These are phyloP conservation scores for Rubroboletus satanas DNA, from an alignment of 768 basidiomycete species.

Conservation along the genomic window DNA sequence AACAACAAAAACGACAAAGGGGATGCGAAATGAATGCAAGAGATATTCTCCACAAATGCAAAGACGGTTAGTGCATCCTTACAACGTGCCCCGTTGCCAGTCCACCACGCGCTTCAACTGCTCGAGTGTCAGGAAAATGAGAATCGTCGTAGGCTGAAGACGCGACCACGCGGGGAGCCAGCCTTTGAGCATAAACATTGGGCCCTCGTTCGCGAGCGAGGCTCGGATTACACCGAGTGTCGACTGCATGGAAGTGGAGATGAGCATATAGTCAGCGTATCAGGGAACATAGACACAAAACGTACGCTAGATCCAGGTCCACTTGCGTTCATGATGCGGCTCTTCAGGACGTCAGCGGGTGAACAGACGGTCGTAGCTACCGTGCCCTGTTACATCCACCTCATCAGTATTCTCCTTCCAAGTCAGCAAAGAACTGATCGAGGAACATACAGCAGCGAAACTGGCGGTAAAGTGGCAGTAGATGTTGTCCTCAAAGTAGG, in stretches of 20 bases:
- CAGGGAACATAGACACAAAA: conserved; percentile 11
- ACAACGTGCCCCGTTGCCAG: conserved; percentile 41
- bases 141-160: conserved; percentile 82
- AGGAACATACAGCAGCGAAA: conserved; percentile 66
- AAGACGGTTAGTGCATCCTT: background rate
- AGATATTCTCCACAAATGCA: background rate
- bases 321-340: conserved; percentile 86
- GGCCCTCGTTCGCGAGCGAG: conserved; percentile 69
- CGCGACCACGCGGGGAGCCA: conserved; percentile 87
- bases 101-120: conserved; percentile 75
- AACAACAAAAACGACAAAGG: too few species aligned
- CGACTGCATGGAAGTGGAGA: conserved; percentile 40
- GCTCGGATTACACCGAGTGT: conserved; percentile 65
- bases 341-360: conserved; percentile 85
- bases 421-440: background rate
- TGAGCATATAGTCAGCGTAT: background rate
- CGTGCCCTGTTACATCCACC: conserved; percentile 53
- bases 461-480: conserved; percentile 79
- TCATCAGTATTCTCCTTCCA: background rate
- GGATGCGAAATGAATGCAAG: background rate
- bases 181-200: conserved; percentile 92
- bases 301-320: conserved; percentile 73
- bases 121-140: conserved; percentile 83
- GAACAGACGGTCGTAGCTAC: conserved; percentile 89
- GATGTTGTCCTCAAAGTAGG: conserved; percentile 79